Conservation (phyloP, 805 yeast genomes). For the Hanseniaspora hatyaiensis region DNA sequence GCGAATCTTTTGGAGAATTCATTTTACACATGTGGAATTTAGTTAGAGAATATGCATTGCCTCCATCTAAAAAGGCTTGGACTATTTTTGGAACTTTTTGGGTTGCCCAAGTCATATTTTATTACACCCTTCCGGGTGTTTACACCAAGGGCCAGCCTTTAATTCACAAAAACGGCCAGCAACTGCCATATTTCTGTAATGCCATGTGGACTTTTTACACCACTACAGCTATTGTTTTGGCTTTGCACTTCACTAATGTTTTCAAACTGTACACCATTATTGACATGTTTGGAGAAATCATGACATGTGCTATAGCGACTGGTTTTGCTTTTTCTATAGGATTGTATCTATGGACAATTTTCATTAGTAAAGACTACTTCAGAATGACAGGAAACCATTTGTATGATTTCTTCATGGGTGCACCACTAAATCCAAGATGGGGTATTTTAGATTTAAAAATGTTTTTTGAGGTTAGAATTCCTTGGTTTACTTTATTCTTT, state of each 20-base stretch:
- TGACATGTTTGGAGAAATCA: constrained; percentile 78
- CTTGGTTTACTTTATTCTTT: constrained; percentile 87
- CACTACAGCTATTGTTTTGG: constrained; percentile 45
- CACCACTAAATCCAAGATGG: constrained; percentile 89
- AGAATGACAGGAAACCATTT: constrained; percentile 83
- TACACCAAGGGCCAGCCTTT: constrained; percentile 94
- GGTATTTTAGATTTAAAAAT: constrained; percentile 88
- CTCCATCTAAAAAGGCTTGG: constrained; percentile 53
- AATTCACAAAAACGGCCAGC: constrained; percentile 63
- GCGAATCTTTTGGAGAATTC: constrained; percentile 41
- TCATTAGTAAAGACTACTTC: constrained; percentile 63
- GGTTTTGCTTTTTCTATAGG: constrained; percentile 61
- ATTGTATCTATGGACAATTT: constrained; percentile 58
- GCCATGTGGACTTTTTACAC: constrained; percentile 77
- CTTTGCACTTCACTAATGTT: constrained; percentile 59
- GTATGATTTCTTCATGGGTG: constrained; percentile 94
- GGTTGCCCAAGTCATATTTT: constrained; percentile 56
- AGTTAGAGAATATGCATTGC: constrained; percentile 40
- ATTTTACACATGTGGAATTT: constrained; percentile 34
- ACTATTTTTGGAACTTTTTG: constrained; percentile 60
- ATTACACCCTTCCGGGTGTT: constrained; percentile 79
- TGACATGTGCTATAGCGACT: constrained; percentile 77
- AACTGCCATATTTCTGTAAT: constrained; percentile 85
- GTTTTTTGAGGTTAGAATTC: constrained; percentile 94
- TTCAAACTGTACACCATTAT: constrained; percentile 65